Conservation (phyloP, 1,284 basidiomycete species). For the Grifola frondosa region DNA sequence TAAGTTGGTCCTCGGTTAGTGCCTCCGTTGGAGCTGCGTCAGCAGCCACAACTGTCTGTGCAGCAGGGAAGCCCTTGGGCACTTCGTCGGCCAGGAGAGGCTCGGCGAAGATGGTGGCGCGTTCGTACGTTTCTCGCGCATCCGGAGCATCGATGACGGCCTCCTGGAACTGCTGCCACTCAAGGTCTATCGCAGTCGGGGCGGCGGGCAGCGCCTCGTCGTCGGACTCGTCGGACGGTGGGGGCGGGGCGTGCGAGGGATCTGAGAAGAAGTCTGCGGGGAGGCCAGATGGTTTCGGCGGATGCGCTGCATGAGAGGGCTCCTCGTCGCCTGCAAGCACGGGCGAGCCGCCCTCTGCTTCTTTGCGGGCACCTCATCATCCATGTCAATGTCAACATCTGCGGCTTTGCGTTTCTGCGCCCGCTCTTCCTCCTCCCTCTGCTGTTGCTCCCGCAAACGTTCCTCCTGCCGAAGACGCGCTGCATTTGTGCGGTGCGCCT, state of each 20-base stretch:
- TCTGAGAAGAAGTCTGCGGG: constrained; percentile 82
- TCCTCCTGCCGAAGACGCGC: constrained; percentile 56
- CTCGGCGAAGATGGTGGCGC: constrained; percentile 70
- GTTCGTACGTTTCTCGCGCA: constrained; percentile 53
- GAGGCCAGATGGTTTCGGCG: constrained; percentile 34
- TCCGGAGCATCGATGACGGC: constrained; percentile 47
- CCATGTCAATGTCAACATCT: constrained; percentile 32
- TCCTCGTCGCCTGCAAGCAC: constrained; percentile 3
- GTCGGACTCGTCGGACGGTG: constrained; percentile 36
- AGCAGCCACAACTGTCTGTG: constrained; percentile 22
- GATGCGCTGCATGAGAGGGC: constrained; percentile 12
- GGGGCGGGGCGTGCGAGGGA: constrained; percentile 51
- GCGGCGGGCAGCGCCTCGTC: constrained; percentile 36
- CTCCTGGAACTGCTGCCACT: constrained; percentile 69
- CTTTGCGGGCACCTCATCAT: constrained; percentile 11
- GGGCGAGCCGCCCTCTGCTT: constrained; percentile 15
- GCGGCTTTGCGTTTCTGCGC: constrained; percentile 45
- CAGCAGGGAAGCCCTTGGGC: constrained; percentile 54
- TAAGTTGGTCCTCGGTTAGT: constrained; percentile 44
- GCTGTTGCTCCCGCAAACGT: constrained; percentile 31
- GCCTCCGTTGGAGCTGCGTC: constrained; percentile 24
- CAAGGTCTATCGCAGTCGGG: constrained; percentile 50
- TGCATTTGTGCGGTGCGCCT: constrained; percentile 66
- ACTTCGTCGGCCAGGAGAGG: constrained; percentile 51
- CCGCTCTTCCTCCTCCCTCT: constrained; percentile 26